These are phyloP conservation scores for Neurospora sp. DNA, from an alignment of 495 filamentous ascomycete species.

Conservation along the genomic window DNA sequence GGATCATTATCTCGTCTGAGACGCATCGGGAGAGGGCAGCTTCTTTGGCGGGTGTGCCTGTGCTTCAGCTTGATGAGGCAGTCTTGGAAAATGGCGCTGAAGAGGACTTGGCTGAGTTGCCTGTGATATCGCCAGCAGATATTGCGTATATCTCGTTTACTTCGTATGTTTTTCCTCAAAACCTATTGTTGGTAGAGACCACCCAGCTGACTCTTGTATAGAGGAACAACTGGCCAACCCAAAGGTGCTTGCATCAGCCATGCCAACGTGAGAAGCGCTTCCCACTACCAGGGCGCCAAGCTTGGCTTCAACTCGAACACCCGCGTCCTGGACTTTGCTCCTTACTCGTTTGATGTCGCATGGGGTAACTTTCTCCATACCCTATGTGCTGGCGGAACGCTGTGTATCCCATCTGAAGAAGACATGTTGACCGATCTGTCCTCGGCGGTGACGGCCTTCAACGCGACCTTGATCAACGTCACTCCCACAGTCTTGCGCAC, in stretches of 20 bases:
- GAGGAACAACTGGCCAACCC: not conserved
- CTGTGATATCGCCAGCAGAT: not conserved
- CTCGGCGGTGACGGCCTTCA: not conserved
- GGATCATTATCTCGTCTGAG: not conserved
- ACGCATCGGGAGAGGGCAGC: not conserved
- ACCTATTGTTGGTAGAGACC: too few species aligned
- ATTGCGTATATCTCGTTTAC: not conserved
- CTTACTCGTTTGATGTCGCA: conserved; percentile 50
- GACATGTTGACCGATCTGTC: conserved; percentile 18
- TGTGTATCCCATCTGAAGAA: conserved; percentile 26
- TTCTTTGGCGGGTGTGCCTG: not conserved
- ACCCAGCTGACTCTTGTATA: not conserved
- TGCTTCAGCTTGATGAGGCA: not conserved
- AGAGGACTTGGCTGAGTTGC: not conserved
- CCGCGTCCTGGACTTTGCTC: conserved; percentile 47
- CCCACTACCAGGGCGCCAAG: not conserved
- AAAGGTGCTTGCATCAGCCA: not conserved
- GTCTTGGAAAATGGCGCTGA: not conserved
- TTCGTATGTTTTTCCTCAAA: not conserved
- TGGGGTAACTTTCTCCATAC: conserved; percentile 46
- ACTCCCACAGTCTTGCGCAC: conserved; percentile 40
- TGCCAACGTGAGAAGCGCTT: not conserved
- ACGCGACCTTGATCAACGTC: conserved; percentile 23
- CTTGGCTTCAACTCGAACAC: conserved; percentile 7
- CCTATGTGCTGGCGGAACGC: conserved; percentile 31